Percentiles rank a stretch among this genome's conserved stretches.
Evolutionary conservation across 768 basidiomycete species (phyloP).

Genomic region (Tylopilus sp.): DNA sequence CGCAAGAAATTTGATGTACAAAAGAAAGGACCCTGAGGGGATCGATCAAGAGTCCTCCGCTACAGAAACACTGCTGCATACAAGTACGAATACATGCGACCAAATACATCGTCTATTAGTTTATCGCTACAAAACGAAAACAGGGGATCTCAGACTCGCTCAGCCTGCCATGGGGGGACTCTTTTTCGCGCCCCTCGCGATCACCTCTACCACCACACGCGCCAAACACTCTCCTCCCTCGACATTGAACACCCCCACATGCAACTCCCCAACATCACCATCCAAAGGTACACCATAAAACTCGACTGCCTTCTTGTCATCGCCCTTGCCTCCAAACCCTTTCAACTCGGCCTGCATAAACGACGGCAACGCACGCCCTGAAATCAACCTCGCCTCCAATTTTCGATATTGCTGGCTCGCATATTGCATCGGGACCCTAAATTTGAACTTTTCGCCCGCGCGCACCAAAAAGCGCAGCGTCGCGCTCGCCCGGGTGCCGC

Average conservation of each 20-base stretch:
- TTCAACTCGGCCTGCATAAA: constrained; percentile 55
- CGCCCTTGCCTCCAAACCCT: constrained; percentile 30
- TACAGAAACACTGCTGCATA: background rate
- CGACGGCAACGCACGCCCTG: constrained; percentile 50
- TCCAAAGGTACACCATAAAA: constrained; percentile 51
- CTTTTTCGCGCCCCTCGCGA: constrained; percentile 30
- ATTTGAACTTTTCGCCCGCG: constrained; percentile 56
- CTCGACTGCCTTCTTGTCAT: constrained; percentile 49
- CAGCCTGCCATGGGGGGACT: constrained; percentile 23
- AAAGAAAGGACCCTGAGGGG: background rate
- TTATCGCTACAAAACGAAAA: constrained; percentile 10
- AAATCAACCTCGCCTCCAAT: constrained; percentile 47
- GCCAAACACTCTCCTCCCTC: constrained; percentile 51
- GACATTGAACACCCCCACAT: constrained; percentile 52
- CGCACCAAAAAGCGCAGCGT: constrained; percentile 47
- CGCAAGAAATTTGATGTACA: too few species aligned
- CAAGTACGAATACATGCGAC: constrained; percentile 23
- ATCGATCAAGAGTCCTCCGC: background rate
- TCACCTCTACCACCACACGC: constrained; percentile 56
- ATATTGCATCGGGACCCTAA: constrained; percentile 44
- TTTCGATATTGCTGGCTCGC: constrained; percentile 30
- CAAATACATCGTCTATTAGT: constrained; percentile 9
- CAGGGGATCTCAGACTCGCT: constrained; percentile 25
- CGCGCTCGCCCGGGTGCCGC: constrained; percentile 22
- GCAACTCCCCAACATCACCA: constrained; percentile 50